phyloP scores from a whole-genome alignment of 164 flowering plant genomes.

The Chloranthus sessilifolius region DNA sequence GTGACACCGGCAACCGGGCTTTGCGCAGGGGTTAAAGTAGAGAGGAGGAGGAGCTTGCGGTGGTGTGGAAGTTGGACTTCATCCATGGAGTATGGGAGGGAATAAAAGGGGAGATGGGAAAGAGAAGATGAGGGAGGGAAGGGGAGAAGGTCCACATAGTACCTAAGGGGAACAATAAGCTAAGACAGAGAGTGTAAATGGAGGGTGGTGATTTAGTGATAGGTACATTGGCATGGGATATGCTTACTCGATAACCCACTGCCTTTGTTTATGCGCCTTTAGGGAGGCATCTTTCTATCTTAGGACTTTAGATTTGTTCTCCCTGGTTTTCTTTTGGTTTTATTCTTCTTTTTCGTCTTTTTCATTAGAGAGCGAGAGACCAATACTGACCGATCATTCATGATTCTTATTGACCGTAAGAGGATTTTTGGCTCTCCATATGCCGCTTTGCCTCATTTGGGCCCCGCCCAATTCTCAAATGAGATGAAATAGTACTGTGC shows the following conservation, averaged over 20 bases:
- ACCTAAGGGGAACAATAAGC: background rate
- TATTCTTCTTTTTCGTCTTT: too few species aligned
- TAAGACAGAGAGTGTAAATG: background rate
- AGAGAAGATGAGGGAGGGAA: background rate
- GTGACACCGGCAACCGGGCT: slow-evolving; percentile 1
- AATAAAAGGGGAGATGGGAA: background rate
- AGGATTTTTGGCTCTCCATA: too few species aligned
- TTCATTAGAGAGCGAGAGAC: too few species aligned
- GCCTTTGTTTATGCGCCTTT: slow-evolving; percentile 20
- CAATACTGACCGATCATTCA: too few species aligned
- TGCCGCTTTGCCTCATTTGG: too few species aligned
- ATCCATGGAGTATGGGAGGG: slow-evolving; percentile 5
- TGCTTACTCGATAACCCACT: slow-evolving; percentile 25
- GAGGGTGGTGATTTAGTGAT: slow-evolving; percentile 9
- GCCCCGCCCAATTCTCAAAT: too few species aligned
- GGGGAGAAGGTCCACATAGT: background rate
- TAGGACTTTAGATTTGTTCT: too few species aligned
- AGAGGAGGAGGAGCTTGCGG: background rate
- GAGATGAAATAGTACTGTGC: too few species aligned
- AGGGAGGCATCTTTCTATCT: slow-evolving; percentile 12
- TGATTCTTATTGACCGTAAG: too few species aligned
- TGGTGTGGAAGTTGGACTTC: background rate
- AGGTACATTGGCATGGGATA: slow-evolving; percentile 14
- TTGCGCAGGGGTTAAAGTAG: slow-evolving; percentile 3
- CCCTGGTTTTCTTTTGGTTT: too few species aligned